Evolutionary conservation across 2,329 filamentous ascomycete genomes (phyloP).

Genomic region (Rhytidhysteron rufulum): DNA sequence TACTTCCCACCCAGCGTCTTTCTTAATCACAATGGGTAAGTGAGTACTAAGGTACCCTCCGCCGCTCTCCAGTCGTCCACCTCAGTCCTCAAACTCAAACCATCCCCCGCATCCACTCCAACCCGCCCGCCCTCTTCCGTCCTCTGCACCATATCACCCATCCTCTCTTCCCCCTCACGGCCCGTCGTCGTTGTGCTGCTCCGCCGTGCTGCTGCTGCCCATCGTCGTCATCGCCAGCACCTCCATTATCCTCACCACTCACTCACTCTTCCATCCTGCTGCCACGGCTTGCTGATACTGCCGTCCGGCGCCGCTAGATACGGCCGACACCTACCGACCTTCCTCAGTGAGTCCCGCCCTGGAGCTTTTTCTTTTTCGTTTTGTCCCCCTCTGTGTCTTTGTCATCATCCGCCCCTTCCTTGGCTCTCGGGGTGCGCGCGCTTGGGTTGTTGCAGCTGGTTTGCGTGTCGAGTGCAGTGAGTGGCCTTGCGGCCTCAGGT

Average conservation of each 20-base stretch:
- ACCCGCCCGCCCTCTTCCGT: slow-evolving; percentile 6
- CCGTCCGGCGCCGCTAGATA: slow-evolving; percentile 9
- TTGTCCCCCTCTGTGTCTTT: slow-evolving; percentile 2
- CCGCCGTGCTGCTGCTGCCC: too few species aligned
- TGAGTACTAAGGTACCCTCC: slow-evolving; percentile 8
- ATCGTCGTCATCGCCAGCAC: too few species aligned
- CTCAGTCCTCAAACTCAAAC: slow-evolving; percentile 4
- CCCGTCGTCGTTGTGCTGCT: too few species aligned
- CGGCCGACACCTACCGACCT: slow-evolving; percentile 25
- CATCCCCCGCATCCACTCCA: slow-evolving; percentile 15
- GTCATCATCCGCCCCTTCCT: slow-evolving; percentile 1
- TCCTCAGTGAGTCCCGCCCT: slow-evolving; percentile 22
- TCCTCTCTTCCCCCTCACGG: slow-evolving; percentile 2
- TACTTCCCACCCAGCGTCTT: slow-evolving; percentile 14
- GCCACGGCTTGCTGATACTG: slow-evolving; percentile 7
- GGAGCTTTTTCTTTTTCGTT: slow-evolving; percentile 1
- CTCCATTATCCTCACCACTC: slow-evolving; percentile 2
- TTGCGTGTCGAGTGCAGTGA: slow-evolving; percentile 4
- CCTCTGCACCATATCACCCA: too few species aligned
- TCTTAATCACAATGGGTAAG: slow-evolving; percentile 7
- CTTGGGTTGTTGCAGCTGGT: slow-evolving; percentile 3
- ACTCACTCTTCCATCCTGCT: slow-evolving; percentile 2
- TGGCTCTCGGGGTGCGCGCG: slow-evolving; percentile 1
- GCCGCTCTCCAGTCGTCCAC: not conserved
- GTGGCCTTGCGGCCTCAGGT: slow-evolving; percentile 9